phyloP scores from a whole-genome alignment of 768 basidiomycete species.

The Tricholoma flavovirens region DNA sequence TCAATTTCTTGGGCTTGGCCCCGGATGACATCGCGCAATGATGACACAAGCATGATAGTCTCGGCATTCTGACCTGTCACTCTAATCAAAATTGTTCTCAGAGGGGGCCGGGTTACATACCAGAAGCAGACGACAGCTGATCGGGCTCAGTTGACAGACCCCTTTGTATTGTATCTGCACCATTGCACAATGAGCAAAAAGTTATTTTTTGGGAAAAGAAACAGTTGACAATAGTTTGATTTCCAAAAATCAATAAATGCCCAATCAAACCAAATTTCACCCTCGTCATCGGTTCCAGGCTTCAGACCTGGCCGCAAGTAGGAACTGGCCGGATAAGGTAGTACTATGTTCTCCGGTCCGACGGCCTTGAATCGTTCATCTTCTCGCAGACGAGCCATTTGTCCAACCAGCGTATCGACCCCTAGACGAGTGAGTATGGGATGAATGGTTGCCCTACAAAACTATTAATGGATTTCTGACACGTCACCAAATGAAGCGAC shows the following conservation, averaged over 20 bases:
- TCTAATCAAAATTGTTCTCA: slow-evolving; percentile 3
- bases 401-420: slow-evolving; percentile 80
- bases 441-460: slow-evolving; percentile 71
- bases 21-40: slow-evolving; percentile 77
- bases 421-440: slow-evolving; percentile 89
- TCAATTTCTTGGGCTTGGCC: slow-evolving; percentile 82
- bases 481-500: slow-evolving; percentile 1
- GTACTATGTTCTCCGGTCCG: slow-evolving; percentile 77
- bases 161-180: slow-evolving; percentile 68
- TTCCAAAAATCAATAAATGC: slow-evolving; percentile 98
- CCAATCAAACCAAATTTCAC: slow-evolving; percentile 98
- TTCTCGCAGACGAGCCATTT: slow-evolving; percentile 83
- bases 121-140: slow-evolving; percentile 48
- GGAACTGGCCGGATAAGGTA: slow-evolving; percentile 40
- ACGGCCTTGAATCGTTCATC: slow-evolving; percentile 91
- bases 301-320: slow-evolving; percentile 30
- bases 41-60: slow-evolving; percentile 73
- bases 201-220: not conserved
- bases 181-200: slow-evolving; percentile 1
- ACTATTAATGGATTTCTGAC: not conserved
- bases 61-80: slow-evolving; percentile 63
- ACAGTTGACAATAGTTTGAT: slow-evolving; percentile 83
- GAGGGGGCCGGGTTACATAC: slow-evolving; percentile 14
- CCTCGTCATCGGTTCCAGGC: slow-evolving; percentile 49
- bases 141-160: slow-evolving; percentile 68